Evolutionary conservation across 345 rosid genomes (phyloP), one percentile per base, ranked within the genome.

Genomic region (Euphorbia tirucalli): DNA sequence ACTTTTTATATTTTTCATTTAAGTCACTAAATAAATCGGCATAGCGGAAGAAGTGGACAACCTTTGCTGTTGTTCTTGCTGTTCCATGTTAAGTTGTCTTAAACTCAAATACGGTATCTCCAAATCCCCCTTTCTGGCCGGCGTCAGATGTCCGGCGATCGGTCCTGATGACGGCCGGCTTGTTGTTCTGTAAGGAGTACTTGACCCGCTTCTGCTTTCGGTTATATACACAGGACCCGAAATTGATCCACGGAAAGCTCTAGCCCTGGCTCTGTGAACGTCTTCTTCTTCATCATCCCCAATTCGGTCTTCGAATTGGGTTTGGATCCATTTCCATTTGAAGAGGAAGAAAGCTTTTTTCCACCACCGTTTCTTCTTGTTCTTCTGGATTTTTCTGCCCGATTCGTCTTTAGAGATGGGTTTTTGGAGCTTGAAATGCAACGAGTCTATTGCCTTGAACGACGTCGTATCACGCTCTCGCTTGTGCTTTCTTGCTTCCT

Each of bases 341-440:
- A 92, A 82, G 81, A 90, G 86, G 24, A 84, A 75, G 22, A 92
- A 74, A 11, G 97, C 93, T 37, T 81, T 90, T 74, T 75, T 88
- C 98, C 98, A 93, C 97, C 98, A 85, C 6, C 80, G 80, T 71
- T 82, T 87, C 88, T 85, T 87, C 78, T 79, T 85, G 57, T 74
- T 43, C 76, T 54, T 78, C 78, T 78, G 80, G 79, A 59, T 39
- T 57, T 80, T 85, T 77, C 81, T 82, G 69, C 15, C 32, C 1
- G 84, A 68, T 27, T 94, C 89, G 39, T 90, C 97, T 70, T 85
- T 90, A 0, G 93, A 85, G 66, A 88, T 89, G 85, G 96, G 97
- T 69, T 92, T 90, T 24, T 87, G 93, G 74, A 95, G 86, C 92
- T 95, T 92, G 87, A 90, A 95, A 65, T 84, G 93, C 22, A 90